Evolutionary conservation across 2,329 filamentous ascomycete genomes (phyloP).

Genomic region (Penicillium glabrum): DNA sequence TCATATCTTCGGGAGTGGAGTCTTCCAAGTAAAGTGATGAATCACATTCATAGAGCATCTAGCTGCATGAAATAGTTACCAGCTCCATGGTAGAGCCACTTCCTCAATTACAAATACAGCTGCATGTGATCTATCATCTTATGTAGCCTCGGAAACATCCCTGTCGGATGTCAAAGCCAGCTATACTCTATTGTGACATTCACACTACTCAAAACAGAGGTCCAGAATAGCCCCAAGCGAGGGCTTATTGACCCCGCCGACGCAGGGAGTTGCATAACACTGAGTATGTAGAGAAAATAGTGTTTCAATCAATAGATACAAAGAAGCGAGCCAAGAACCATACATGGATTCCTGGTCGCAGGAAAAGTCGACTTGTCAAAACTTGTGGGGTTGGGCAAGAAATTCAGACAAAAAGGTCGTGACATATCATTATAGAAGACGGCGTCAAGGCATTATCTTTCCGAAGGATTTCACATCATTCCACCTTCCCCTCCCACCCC

Average conservation of each 20-base stretch:
- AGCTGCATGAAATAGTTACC: not conserved
- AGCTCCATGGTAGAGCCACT: not conserved
- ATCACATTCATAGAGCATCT: not conserved
- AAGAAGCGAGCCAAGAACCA: conserved; percentile 6
- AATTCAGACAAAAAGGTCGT: conserved; percentile 12
- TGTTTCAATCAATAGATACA: conserved; percentile 18
- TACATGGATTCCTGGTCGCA: conserved; percentile 3
- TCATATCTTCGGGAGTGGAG: not conserved
- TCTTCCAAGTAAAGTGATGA: not conserved
- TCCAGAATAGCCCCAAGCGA: not conserved
- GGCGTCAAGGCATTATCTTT: conserved; percentile 20
- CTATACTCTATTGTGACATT: not conserved
- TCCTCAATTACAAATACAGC: not conserved
- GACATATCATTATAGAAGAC: conserved; percentile 22
- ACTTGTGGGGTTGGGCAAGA: conserved; percentile 4
- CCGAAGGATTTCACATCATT: conserved; percentile 3
- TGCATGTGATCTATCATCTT: not conserved
- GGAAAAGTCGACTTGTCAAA: conserved; percentile 3
- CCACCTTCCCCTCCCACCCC: conserved; percentile 3
- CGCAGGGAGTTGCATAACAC: not conserved
- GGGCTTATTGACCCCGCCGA: not conserved
- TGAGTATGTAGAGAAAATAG: conserved; percentile 1
- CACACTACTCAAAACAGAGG: not conserved
- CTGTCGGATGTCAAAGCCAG: not conserved
- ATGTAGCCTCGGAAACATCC: not conserved